Conservation (phyloP, 2,329 filamentous ascomycete species). For the Grosmannia serpens region DNA sequence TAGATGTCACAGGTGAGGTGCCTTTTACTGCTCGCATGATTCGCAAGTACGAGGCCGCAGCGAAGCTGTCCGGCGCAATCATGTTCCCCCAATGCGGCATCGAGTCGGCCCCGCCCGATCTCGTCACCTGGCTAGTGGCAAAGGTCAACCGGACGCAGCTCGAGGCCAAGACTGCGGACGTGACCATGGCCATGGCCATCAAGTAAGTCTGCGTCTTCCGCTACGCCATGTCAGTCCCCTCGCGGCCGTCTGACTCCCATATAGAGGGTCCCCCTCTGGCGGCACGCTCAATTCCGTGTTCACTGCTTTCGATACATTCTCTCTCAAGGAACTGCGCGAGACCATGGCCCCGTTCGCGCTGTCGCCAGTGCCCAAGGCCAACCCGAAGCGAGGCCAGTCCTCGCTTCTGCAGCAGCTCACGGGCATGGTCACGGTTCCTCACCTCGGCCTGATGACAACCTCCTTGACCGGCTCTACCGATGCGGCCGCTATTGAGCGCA, state of each 20-base stretch:
- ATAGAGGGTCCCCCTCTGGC: slow-evolving; percentile 43
- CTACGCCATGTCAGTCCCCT: neutral
- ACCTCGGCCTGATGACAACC: slow-evolving; percentile 44
- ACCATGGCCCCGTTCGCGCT: slow-evolving; percentile 40
- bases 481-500: slow-evolving; percentile 43
- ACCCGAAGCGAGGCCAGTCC: slow-evolving; percentile 17
- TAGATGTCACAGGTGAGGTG: slow-evolving; percentile 51
- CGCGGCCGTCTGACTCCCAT: neutral
- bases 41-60: slow-evolving; percentile 41
- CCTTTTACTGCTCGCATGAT: slow-evolving; percentile 50
- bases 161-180: slow-evolving; percentile 37
- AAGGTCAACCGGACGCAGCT: slow-evolving; percentile 38
- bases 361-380: slow-evolving; percentile 41
- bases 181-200: slow-evolving; percentile 34
- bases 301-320: slow-evolving; percentile 41
- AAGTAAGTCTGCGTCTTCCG: neutral
- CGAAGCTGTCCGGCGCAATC: slow-evolving; percentile 42
- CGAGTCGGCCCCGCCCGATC: slow-evolving; percentile 51
- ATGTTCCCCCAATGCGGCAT: slow-evolving; percentile 51
- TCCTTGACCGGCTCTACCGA: slow-evolving; percentile 40
- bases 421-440: slow-evolving; percentile 35
- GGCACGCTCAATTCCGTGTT: slow-evolving; percentile 60
- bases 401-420: slow-evolving; percentile 34
- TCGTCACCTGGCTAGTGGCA: slow-evolving; percentile 43
- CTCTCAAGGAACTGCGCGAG: slow-evolving; percentile 32